These are phyloP conservation scores for Acacia confusa DNA, from an alignment of 306 rosid genomes.

Conservation along the genomic window DNA sequence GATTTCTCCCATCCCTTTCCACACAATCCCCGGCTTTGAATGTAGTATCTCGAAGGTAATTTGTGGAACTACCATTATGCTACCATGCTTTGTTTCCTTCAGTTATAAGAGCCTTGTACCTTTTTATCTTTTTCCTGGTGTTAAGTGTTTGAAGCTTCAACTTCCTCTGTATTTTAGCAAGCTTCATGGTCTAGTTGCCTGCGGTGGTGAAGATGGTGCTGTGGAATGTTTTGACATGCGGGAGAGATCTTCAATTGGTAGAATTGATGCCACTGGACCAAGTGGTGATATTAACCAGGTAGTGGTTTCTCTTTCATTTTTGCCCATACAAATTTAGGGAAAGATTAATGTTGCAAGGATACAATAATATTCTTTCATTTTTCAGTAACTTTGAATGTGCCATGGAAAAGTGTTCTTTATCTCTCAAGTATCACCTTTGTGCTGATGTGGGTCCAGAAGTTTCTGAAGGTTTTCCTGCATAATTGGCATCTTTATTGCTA, in stretches of 20 bases:
- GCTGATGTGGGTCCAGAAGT: constrained; percentile 7
- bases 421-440: background rate
- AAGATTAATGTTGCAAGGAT: constrained; percentile 6
- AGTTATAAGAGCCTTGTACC: constrained; percentile 19
- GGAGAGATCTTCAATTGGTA: constrained; percentile 78
- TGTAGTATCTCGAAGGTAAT: constrained; percentile 85
- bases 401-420: constrained; percentile 7
- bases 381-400: background rate
- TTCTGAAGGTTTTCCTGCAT: constrained; percentile 1
- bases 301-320: constrained; percentile 28
- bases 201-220: constrained; percentile 97
- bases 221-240: constrained; percentile 93
- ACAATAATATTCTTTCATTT: background rate
- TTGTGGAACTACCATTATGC: constrained; percentile 31
- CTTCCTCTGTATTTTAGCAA: constrained; percentile 59
- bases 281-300: constrained; percentile 79
- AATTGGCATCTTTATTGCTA: constrained; percentile 2
- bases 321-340: background rate
- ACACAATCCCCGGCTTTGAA: constrained; percentile 87
- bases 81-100: constrained; percentile 30
- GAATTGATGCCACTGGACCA: constrained; percentile 81
- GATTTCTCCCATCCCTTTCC: constrained; percentile 75
- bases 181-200: constrained; percentile 86
- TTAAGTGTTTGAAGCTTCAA: constrained; percentile 30
- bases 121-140: constrained; percentile 20